Base-by-base conservation (phyloP, 2,329 filamentous ascomycete genomes). In the Aspergillus tubingensis region DNA sequence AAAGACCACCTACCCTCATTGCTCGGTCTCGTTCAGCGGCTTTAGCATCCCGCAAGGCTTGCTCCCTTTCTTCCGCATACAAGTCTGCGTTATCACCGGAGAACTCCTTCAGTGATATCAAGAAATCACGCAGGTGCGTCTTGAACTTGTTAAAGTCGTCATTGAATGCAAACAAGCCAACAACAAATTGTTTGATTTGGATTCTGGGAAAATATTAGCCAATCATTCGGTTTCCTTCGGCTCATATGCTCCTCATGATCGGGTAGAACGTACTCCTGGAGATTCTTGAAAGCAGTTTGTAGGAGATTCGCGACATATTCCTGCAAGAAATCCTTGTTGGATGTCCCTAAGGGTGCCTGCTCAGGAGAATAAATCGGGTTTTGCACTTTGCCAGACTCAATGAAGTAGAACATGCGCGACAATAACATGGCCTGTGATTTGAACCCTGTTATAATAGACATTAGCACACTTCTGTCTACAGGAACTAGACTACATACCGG, bases 51-150 rank as follows among this genome's bases (percentile, higher is more conserved):
- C 87, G 88, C 62, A 94, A 89, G 65, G 92, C 92, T 76, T 96
- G 90, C 78, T 99, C 95, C 77, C 96, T 92, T 77, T 99, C 95
- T 60, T 96, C 93, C 3, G 91, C 88, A 77, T 90, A 99, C 8
- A 99, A 84, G 73, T 99, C 95, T 1, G 94, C 87, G 70, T 98
- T 97, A 78, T 99, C 95, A 55, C 91, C 95, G 0, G 92, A 88
- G 71, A 98, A 99, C 78, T 99, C 96, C 80, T 97, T 96, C 68
- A 99, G 83, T 21, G 93, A 96, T 70, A 99, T 96, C 68, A 99
- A 81, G 86, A 99, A 99, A 79, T 99, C 95, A 67, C 95, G 92
- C 55, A 99, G 82, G 71, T 96, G 92, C 58, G 96, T 87, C 76
- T 96, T 96, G 88, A 99, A 99, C 76, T 92, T 92, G 74, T 91